Evolutionary conservation across 164 flowering plant genomes (phyloP).

Genomic region (Piper betle): DNA sequence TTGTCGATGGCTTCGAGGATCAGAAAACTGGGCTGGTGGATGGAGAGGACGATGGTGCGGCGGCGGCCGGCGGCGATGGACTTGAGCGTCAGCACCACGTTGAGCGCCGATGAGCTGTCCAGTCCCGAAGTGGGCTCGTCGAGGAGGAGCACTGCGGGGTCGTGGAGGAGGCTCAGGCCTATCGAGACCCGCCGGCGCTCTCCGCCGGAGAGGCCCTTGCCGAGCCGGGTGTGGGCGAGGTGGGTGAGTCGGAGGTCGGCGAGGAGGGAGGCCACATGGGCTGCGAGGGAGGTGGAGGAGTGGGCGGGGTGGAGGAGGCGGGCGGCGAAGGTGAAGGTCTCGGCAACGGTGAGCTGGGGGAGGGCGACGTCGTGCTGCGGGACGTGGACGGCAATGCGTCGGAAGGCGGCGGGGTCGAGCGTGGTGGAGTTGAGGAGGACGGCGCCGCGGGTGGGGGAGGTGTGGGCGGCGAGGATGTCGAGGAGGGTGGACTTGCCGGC

Average conservation of each 20-base stretch:
- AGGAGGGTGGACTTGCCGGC: conserved; percentile 94
- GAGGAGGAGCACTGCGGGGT: conserved; percentile 67
- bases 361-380: conserved; percentile 82
- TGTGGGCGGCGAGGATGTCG: conserved; percentile 73
- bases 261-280: conserved; percentile 37
- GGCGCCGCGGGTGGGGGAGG: conserved; percentile 47
- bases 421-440: conserved; percentile 61
- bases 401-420: conserved; percentile 45
- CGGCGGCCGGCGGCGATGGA: conserved; percentile 33
- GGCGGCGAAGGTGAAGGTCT: conserved; percentile 73
- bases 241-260: conserved; percentile 54
- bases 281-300: conserved; percentile 11
- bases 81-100: conserved; percentile 58
- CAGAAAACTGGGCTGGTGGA: conserved; percentile 91
- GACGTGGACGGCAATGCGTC: conserved; percentile 74
- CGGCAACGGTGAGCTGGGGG: conserved; percentile 63
- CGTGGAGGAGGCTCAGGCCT: conserved; percentile 81
- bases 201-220: conserved; percentile 68
- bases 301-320: conserved; percentile 38
- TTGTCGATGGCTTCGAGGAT: conserved; percentile 57
- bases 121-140: conserved; percentile 98
- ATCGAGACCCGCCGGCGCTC: conserved; percentile 81
- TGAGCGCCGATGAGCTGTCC: conserved; percentile 69
- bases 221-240: conserved; percentile 38
- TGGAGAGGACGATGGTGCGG: conserved; percentile 66